Conservation (phyloP, 2,329 filamentous ascomycete species). For the Diaporthe eres region DNA sequence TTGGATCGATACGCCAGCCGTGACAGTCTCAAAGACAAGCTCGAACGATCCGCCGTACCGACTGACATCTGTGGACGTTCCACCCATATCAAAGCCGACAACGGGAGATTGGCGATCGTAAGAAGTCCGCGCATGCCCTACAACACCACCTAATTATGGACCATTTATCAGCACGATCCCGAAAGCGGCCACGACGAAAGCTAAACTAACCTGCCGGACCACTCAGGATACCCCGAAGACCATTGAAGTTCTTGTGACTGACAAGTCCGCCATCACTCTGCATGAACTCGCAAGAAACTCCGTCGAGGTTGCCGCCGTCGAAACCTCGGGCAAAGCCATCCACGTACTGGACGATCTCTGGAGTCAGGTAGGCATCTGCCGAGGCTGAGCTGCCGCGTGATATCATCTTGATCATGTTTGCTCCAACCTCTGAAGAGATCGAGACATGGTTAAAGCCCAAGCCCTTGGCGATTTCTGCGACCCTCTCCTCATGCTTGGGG, state of each 20-base stretch:
- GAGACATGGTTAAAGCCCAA: slow-evolving; percentile 78
- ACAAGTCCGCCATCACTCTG: slow-evolving; percentile 64
- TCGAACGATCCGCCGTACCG: slow-evolving; percentile 78
- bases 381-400: slow-evolving; percentile 77
- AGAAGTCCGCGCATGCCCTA: slow-evolving; percentile 78
- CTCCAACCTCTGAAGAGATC: slow-evolving; percentile 76
- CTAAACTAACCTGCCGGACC: slow-evolving; percentile 70
- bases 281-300: slow-evolving; percentile 72
- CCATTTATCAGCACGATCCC: not conserved
- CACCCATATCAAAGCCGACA: slow-evolving; percentile 65
- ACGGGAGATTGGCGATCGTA: slow-evolving; percentile 76
- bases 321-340: slow-evolving; percentile 76
- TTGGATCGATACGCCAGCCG: slow-evolving; percentile 79
- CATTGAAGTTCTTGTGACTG: slow-evolving; percentile 71
- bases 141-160: slow-evolving; percentile 64
- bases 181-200: not conserved
- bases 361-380: slow-evolving; percentile 80
- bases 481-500: slow-evolving; percentile 73
- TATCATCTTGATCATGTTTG: slow-evolving; percentile 78
- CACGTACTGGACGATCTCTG: slow-evolving; percentile 78
- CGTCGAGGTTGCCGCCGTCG: slow-evolving; percentile 67
- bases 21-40: slow-evolving; percentile 80
- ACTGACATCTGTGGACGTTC: slow-evolving; percentile 80
- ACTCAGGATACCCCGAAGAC: slow-evolving; percentile 75
- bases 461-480: slow-evolving; percentile 68